A percentile compares a stretch with the other conserved stretches of the same genome.
Conservation (phyloP, 1,284 basidiomycete genomes). For the Leccinum cinnamomeum region DNA sequence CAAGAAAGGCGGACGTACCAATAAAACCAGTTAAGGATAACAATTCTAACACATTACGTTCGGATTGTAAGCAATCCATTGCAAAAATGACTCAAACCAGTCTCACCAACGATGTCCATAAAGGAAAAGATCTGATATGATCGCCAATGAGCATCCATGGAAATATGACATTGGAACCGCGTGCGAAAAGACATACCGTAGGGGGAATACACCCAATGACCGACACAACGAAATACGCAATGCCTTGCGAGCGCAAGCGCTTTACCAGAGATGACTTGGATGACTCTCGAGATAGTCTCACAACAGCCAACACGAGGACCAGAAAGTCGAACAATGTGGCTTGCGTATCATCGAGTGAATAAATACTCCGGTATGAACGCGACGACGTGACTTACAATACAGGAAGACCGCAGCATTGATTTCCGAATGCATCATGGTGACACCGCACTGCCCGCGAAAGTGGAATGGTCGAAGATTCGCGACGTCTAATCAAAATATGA, state of each 20-base stretch:
- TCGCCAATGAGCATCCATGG: neutral
- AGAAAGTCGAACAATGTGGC: conserved; percentile 22
- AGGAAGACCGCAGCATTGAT: conserved; percentile 13
- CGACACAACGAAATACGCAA: conserved; percentile 22
- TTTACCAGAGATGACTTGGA: conserved; percentile 20
- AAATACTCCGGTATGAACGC: neutral
- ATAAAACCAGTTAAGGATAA: neutral
- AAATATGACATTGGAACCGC: neutral
- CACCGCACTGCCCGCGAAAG: neutral
- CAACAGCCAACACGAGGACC: conserved; percentile 20
- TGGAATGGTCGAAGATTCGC: neutral
- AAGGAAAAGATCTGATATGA: conserved; percentile 16
- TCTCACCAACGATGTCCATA: conserved; percentile 1
- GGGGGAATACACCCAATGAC: conserved; percentile 16
- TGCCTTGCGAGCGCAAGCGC: conserved; percentile 19
- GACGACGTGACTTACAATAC: conserved; percentile 17
- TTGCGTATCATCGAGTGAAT: neutral
- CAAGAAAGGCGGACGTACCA: conserved; percentile 7
- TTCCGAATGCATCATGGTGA: neutral
- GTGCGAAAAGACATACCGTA: conserved; percentile 7
- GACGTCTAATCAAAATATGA: conserved; percentile 7
- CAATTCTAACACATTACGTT: conserved; percentile 5
- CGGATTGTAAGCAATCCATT: neutral
- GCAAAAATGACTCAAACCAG: neutral
- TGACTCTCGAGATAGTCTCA: conserved; percentile 13